A percentile compares a stretch with the other conserved stretches of the same genome.
Conservation (phyloP, 768 basidiomycete species). For the Arthromyces matolae region DNA sequence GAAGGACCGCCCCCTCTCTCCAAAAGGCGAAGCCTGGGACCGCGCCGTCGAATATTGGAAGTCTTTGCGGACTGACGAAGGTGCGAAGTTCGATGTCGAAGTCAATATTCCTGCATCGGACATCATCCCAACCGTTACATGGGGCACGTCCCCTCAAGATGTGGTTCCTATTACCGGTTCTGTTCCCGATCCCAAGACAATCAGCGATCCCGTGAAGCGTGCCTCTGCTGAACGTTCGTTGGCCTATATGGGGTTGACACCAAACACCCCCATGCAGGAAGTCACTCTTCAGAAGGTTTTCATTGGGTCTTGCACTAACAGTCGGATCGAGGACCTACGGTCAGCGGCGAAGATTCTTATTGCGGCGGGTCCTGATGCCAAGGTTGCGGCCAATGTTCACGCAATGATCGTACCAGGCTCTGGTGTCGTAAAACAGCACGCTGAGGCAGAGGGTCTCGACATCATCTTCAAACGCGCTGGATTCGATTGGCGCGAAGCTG, state of each 20-base stretch:
- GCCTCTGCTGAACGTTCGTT: slow-evolving; percentile 72
- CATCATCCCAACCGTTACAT: slow-evolving; percentile 87
- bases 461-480: slow-evolving; percentile 84
- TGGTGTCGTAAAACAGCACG: slow-evolving; percentile 85
- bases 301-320: slow-evolving; percentile 93
- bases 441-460: slow-evolving; percentile 86
- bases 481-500: slow-evolving; percentile 94
- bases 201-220: slow-evolving; percentile 61
- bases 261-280: slow-evolving; percentile 77
- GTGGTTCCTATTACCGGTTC: slow-evolving; percentile 76
- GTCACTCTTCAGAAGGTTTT: slow-evolving; percentile 86
- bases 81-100: slow-evolving; percentile 81
- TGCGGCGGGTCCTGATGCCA: slow-evolving; percentile 67
- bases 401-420: slow-evolving; percentile 95
- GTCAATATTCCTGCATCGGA: slow-evolving; percentile 78
- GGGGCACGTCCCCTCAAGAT: slow-evolving; percentile 93
- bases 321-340: slow-evolving; percentile 89
- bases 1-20: slow-evolving; percentile 73
- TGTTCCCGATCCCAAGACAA: slow-evolving; percentile 72
- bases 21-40: slow-evolving; percentile 84
- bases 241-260: slow-evolving; percentile 80
- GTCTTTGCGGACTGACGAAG: slow-evolving; percentile 73
- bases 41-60: slow-evolving; percentile 83
- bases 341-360: slow-evolving; percentile 78
- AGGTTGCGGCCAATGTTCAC: slow-evolving; percentile 68